phyloP scores from a whole-genome alignment of 768 basidiomycete species.

The Boletus sensibilis region DNA sequence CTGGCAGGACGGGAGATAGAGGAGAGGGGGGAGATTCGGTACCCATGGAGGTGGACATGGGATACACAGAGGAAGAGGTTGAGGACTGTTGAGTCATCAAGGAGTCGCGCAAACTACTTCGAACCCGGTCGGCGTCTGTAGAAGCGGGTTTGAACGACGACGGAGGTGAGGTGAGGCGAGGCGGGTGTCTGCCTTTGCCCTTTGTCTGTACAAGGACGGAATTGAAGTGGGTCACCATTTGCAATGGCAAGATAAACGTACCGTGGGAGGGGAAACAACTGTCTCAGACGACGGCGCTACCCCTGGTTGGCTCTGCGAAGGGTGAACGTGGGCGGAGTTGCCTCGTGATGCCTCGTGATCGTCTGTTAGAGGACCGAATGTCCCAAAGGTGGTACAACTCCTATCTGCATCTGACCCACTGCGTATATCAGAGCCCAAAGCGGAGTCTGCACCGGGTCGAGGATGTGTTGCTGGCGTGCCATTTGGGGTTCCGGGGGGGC shows the following conservation, averaged over 20 bases:
- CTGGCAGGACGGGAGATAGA: slow-evolving; percentile 49
- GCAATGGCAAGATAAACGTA: slow-evolving; percentile 18
- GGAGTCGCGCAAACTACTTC: slow-evolving; percentile 58
- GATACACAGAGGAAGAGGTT: slow-evolving; percentile 76
- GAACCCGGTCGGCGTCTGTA: slow-evolving; percentile 36
- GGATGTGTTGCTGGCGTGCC: slow-evolving; percentile 11
- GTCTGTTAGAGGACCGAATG: slow-evolving; percentile 26
- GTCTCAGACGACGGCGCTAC: slow-evolving; percentile 14
- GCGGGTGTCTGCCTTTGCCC: slow-evolving; percentile 35
- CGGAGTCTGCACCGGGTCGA: slow-evolving; percentile 12
- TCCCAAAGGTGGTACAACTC: slow-evolving; percentile 24
- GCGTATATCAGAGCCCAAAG: slow-evolving; percentile 11
- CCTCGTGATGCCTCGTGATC: slow-evolving; percentile 8
- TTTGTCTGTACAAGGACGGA: slow-evolving; percentile 28
- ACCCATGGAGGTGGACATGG: slow-evolving; percentile 65
- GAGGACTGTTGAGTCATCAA: slow-evolving; percentile 61
- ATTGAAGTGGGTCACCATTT: slow-evolving; percentile 19
- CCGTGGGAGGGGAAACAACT: slow-evolving; percentile 14
- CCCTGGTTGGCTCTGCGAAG: slow-evolving; percentile 11
- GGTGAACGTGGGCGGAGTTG: not conserved
- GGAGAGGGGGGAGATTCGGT: slow-evolving; percentile 67
- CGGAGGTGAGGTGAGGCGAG: slow-evolving; percentile 37
- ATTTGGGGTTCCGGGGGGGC: slow-evolving; percentile 11
- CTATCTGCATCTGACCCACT: slow-evolving; percentile 18
- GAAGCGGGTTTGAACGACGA: slow-evolving; percentile 32